Evolutionary conservation across 2,329 filamentous ascomycete genomes (phyloP).

Genomic region (Westerdykella aurantiaca): DNA sequence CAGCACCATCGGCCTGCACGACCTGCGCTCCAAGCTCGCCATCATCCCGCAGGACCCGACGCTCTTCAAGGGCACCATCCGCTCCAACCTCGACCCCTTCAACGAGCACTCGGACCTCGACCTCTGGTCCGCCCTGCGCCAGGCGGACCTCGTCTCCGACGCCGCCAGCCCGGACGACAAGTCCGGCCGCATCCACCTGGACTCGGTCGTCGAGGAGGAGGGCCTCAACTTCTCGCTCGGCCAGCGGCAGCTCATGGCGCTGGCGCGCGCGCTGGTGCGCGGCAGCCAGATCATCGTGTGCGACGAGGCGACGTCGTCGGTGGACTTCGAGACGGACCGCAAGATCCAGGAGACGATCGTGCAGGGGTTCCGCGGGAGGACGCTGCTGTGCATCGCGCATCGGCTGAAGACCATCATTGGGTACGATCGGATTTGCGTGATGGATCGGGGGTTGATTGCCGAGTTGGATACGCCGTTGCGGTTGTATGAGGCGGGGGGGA

Average conservation of each 20-base stretch:
- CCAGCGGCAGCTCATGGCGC: slow-evolving; percentile 90
- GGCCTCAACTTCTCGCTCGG: slow-evolving; percentile 94
- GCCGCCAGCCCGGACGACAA: slow-evolving; percentile 45
- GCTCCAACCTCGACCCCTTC: slow-evolving; percentile 77
- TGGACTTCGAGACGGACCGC: slow-evolving; percentile 94
- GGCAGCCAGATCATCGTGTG: slow-evolving; percentile 89
- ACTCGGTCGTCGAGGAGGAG: slow-evolving; percentile 83
- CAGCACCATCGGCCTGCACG: slow-evolving; percentile 65
- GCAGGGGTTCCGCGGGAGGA: slow-evolving; percentile 76
- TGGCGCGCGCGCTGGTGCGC: slow-evolving; percentile 84
- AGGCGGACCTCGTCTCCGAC: slow-evolving; percentile 62
- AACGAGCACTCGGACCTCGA: slow-evolving; percentile 69
- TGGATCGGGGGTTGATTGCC: slow-evolving; percentile 83
- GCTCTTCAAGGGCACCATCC: slow-evolving; percentile 73
- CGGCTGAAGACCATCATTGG: slow-evolving; percentile 84
- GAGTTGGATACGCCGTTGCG: slow-evolving; percentile 73
- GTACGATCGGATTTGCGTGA: slow-evolving; percentile 94
- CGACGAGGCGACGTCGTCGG: slow-evolving; percentile 88
- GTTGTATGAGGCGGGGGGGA: slow-evolving; percentile 67
- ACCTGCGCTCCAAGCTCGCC: slow-evolving; percentile 67
- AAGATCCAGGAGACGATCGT: slow-evolving; percentile 91
- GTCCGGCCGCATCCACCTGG: slow-evolving; percentile 67
- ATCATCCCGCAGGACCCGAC: slow-evolving; percentile 85
- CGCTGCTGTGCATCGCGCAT: slow-evolving; percentile 87
- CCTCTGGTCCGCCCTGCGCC: slow-evolving; percentile 70